Base-by-base conservation (phyloP, 2,329 filamentous ascomycete species). In the Ophiostoma ulmi region DNA sequence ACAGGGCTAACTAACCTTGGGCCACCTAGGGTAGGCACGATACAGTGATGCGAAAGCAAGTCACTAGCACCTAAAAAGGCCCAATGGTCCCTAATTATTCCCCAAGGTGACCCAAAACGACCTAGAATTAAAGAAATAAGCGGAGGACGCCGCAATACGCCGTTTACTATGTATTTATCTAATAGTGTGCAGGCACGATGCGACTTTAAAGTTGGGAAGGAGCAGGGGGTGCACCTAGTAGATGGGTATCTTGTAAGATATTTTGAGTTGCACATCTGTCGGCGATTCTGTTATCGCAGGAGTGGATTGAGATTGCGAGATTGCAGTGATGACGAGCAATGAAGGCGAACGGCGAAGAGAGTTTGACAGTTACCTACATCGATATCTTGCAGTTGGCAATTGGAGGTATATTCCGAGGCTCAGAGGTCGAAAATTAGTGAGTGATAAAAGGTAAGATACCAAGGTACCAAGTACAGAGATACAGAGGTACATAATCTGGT, bases 141-240 rank as follows among this genome's bases (percentile, higher is more conserved):
- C 41, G 13, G 41, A 44, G 41, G 41, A 55, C n/a, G 52, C 26
- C 52, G 52, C 52, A 58, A 58, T 14, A 58, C 52, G 22, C 52
- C 52, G n/a, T 26, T 26, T n/a, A 31, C 31, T 31, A 31, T 31
- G 2, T 31, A 31, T 0, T 31, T 3, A 61, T 7, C 17, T 17
- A 36, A 65, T 65, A 68, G 38, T 14, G 26, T 11, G 58, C 31
- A 41, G 52, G 35, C 39, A 44, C 41, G 69, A 67, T 20, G 44
- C n/a, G 35, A 65, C 63, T 26, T 39, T 11, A 13, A 35, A n/a
- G 35, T 39, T 20, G 61, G 35, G 63, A 65, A 65, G 20, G 63
- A 65, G 35, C 36, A 44, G 26, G 35, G 70, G 41, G 67, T 69
- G 67, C 26, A 36, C 17, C 58, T 71, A 71, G 67, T 69, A 67